Evolutionary conservation across 768 basidiomycete species (phyloP).

Genomic region (Rhizopogon vesiculosus): DNA sequence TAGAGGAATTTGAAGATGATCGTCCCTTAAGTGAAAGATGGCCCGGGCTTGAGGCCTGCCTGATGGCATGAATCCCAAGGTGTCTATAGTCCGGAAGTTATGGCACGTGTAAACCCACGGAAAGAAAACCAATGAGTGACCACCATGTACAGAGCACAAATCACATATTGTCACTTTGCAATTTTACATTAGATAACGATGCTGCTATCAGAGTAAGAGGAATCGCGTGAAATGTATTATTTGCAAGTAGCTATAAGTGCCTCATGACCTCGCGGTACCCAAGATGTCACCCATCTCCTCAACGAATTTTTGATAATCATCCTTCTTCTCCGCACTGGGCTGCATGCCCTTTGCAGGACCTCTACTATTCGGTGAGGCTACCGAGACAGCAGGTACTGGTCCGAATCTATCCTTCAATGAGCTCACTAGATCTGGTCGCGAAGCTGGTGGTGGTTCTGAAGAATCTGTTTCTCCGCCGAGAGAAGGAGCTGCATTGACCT

Average conservation of each 20-base stretch:
- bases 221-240: neutral
- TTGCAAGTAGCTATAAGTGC: neutral
- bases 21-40: no score
- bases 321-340: slow-evolving; percentile 39
- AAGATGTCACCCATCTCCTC: slow-evolving; percentile 74
- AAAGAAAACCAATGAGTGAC: no score
- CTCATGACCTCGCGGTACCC: slow-evolving; percentile 19
- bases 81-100: no score
- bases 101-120: no score
- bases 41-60: no score
- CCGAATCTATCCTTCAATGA: slow-evolving; percentile 61
- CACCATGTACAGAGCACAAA: no score
- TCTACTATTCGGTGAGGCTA: slow-evolving; percentile 11
- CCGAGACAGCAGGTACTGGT: slow-evolving; percentile 22
- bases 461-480: slow-evolving; percentile 30
- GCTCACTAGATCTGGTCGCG: slow-evolving; percentile 63
- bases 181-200: no score
- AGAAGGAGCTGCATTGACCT: slow-evolving; percentile 63
- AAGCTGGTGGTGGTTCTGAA: slow-evolving; percentile 24
- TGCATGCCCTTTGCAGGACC: slow-evolving; percentile 14
- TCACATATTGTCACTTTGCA: no score
- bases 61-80: no score
- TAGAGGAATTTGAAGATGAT: no score
- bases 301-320: slow-evolving; percentile 73
- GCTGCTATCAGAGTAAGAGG: no score